Evolutionary conservation across 2,329 filamentous ascomycete genomes (phyloP).

Genomic region (Aschersonia sp.): DNA sequence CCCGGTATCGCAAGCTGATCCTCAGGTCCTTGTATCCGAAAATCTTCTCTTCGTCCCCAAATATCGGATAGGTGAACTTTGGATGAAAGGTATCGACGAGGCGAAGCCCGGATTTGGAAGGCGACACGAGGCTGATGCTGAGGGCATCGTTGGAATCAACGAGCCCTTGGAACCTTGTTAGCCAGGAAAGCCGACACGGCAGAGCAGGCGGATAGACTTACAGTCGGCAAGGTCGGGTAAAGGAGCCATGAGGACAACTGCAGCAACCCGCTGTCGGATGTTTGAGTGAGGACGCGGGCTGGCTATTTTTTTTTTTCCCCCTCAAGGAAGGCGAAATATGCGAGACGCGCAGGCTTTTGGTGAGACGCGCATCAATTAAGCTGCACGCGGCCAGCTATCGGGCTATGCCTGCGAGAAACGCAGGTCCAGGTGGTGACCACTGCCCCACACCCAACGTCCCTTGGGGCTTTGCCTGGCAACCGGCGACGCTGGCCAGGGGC

Average conservation of each 20-base stretch:
- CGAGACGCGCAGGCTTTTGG: slow-evolving; percentile 4
- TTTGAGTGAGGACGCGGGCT: no score
- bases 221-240: slow-evolving; percentile 18
- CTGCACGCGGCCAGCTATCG: background rate
- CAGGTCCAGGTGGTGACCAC: background rate
- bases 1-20: slow-evolving; percentile 55
- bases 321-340: background rate
- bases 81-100: slow-evolving; percentile 62
- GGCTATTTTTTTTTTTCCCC: background rate
- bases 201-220: slow-evolving; percentile 8
- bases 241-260: slow-evolving; percentile 12
- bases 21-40: slow-evolving; percentile 77
- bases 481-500: no score
- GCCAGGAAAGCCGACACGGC: background rate
- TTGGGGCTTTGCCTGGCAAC: no score
- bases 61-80: slow-evolving; percentile 79
- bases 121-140: slow-evolving; percentile 42
- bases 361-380: slow-evolving; percentile 14
- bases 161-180: slow-evolving; percentile 30
- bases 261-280: no score
- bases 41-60: slow-evolving; percentile 83
- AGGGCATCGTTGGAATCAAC: slow-evolving; percentile 47
- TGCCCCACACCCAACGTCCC: no score
- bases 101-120: slow-evolving; percentile 33
- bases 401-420: background rate